Percentiles rank a stretch among this genome's conserved stretches.
Evolutionary conservation across 106 monocot species (phyloP).

Genomic region (Dioscorea alata): DNA sequence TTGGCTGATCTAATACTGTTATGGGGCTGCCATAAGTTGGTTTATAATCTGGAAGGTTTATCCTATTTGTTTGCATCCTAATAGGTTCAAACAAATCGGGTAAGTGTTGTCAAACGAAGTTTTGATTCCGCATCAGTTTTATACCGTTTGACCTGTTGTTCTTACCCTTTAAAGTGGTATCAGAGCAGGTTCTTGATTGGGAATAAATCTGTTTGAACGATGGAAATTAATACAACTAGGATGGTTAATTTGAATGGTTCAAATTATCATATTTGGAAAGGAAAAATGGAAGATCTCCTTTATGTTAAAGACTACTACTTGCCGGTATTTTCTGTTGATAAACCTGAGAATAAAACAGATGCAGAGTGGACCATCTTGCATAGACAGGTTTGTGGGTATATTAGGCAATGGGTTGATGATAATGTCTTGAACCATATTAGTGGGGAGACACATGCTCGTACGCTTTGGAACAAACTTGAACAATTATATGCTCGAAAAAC

Average conservation of each 20-base stretch:
- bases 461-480: neutral
- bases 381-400: neutral
- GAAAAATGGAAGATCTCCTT: neutral
- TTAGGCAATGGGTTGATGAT: neutral
- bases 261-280: neutral
- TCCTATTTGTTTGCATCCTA: too few relatives aligned
- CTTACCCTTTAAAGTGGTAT: too few relatives aligned
- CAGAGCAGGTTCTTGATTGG: too few relatives aligned
- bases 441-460: neutral
- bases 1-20: too few relatives aligned
- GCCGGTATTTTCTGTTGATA: neutral
- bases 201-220: too few relatives aligned
- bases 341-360: neutral
- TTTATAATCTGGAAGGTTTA: too few relatives aligned
- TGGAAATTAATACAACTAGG: neutral
- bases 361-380: neutral
- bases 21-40: too few relatives aligned
- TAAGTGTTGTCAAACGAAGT: too few relatives aligned
- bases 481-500: neutral
- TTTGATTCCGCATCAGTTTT: too few relatives aligned
- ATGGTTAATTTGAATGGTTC: neutral
- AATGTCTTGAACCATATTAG: conserved; percentile 1
- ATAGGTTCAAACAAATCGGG: too few relatives aligned
- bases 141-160: too few relatives aligned
- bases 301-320: neutral